These are phyloP conservation scores for Tulasnella sp. DNA, from an alignment of 768 basidiomycete species.

Conservation along the genomic window DNA sequence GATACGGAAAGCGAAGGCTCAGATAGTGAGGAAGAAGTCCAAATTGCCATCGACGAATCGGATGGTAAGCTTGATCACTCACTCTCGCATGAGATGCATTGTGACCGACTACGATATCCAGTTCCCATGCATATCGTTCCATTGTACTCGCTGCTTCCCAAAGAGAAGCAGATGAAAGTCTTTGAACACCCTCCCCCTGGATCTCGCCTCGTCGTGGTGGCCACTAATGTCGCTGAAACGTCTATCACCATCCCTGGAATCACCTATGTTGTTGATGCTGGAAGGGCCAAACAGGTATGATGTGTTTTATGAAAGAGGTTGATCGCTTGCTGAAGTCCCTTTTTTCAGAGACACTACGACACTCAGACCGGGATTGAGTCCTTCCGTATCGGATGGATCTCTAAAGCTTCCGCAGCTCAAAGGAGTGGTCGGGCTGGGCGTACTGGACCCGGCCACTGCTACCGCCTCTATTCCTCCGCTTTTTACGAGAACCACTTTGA, in stretches of 20 bases:
- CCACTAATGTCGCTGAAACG: constrained; percentile 95
- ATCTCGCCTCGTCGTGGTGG: constrained; percentile 80
- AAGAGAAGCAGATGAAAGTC: constrained; percentile 91
- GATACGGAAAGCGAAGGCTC: constrained; percentile 62
- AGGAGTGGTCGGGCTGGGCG: constrained; percentile 94
- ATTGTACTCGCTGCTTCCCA: constrained; percentile 84
- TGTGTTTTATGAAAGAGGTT: neutral
- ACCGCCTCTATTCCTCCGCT: constrained; percentile 91
- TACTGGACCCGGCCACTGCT: constrained; percentile 97
- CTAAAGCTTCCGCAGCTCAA: constrained; percentile 91
- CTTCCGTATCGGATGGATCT: constrained; percentile 88
- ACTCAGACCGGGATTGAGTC: constrained; percentile 73
- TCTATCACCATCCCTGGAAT: constrained; percentile 96
- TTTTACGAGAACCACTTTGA: constrained; percentile 91
- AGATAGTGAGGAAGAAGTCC: constrained; percentile 57
- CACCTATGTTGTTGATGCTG: constrained; percentile 95
- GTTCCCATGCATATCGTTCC: constrained; percentile 93
- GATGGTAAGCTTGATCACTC: constrained; percentile 37
- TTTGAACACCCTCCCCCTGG: constrained; percentile 78
- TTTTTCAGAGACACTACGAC: constrained; percentile 70
- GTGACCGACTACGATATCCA: constrained; percentile 30
- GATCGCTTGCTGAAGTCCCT: neutral
- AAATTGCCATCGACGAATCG: constrained; percentile 54
- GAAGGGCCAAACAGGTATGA: constrained; percentile 82
- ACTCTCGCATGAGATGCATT: constrained; percentile 33